phyloP scores from a whole-genome alignment of 371 early-diverging fungal species.

The Catenaria anguillulae region DNA sequence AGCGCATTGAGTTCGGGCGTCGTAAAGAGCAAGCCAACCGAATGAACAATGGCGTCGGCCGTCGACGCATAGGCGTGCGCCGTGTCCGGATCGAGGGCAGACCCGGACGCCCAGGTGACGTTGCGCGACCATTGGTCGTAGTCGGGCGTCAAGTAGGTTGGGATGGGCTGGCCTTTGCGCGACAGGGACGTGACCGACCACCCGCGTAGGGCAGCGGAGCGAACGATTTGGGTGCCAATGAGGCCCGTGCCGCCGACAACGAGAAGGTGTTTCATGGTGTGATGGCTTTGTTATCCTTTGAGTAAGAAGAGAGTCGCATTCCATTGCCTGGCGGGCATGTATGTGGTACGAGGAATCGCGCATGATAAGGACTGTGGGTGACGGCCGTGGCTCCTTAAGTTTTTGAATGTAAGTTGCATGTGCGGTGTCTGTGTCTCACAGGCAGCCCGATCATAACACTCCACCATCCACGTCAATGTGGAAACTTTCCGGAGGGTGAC shows the following conservation, averaged over 20 bases:
- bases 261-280: not conserved
- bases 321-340: too few relatives aligned
- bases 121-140: not conserved
- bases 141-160: not conserved
- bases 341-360: too few relatives aligned
- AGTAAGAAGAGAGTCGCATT: too few relatives aligned
- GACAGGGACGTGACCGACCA: not conserved
- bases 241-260: conserved; percentile 5
- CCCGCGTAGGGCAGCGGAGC: not conserved
- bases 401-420: too few relatives aligned
- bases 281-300: too few relatives aligned
- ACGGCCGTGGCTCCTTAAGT: too few relatives aligned
- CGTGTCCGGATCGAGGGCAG: not conserved
- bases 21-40: not conserved
- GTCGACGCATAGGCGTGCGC: not conserved
- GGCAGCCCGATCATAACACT: too few relatives aligned
- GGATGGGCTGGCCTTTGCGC: not conserved
- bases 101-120: not conserved
- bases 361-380: too few relatives aligned
- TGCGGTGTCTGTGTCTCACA: too few relatives aligned
- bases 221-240: not conserved
- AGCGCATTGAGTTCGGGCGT: not conserved
- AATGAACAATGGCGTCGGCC: not conserved
- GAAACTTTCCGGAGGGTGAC: too few relatives aligned
- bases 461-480: too few relatives aligned